phyloP scores from a whole-genome alignment of 1,284 basidiomycete species.

The Tilletiaria anomala region DNA sequence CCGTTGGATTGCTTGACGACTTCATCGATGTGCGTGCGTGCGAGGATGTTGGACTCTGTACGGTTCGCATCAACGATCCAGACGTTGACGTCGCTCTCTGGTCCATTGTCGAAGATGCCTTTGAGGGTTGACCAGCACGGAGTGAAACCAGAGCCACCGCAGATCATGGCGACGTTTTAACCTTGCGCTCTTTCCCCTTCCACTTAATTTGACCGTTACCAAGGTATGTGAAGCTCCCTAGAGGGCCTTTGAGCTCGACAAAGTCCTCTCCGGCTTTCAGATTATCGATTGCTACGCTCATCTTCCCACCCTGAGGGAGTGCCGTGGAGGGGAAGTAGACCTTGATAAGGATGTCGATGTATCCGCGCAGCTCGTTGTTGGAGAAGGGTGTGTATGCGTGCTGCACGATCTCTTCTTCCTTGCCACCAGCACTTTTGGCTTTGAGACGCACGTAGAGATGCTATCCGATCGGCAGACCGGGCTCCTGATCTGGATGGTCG shows the following conservation, averaged over 20 bases:
- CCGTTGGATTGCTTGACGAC: conserved; percentile 38
- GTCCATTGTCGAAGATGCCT: conserved; percentile 44
- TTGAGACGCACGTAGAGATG: conserved; percentile 45
- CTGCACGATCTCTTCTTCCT: conserved; percentile 46
- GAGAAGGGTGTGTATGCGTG: conserved; percentile 55
- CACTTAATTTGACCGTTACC: conserved; percentile 43
- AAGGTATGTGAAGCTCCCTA: conserved; percentile 51
- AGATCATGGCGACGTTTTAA: conserved; percentile 49
- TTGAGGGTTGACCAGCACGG: conserved; percentile 43
- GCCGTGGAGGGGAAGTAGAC: conserved; percentile 45
- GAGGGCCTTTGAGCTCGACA: conserved; percentile 54
- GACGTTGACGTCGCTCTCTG: conserved; percentile 43
- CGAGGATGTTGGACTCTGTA: conserved; percentile 46
- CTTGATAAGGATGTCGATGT: conserved; percentile 48
- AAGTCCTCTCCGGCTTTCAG: conserved; percentile 45
- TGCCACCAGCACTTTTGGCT: conserved; percentile 25
- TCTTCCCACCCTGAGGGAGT: conserved; percentile 48
- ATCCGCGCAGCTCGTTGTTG: conserved; percentile 43
- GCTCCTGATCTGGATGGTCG: conserved; percentile 42
- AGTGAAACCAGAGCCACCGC: conserved; percentile 52
- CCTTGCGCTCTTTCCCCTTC: conserved; percentile 41
- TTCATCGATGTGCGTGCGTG: conserved; percentile 46
- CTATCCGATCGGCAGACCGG: conserved; percentile 54
- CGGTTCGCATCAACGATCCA: conserved; percentile 50
- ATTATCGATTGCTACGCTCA: conserved; percentile 48